Conservation (phyloP, 192 early-diverging fungal genomes). For the Podila minutissima region DNA sequence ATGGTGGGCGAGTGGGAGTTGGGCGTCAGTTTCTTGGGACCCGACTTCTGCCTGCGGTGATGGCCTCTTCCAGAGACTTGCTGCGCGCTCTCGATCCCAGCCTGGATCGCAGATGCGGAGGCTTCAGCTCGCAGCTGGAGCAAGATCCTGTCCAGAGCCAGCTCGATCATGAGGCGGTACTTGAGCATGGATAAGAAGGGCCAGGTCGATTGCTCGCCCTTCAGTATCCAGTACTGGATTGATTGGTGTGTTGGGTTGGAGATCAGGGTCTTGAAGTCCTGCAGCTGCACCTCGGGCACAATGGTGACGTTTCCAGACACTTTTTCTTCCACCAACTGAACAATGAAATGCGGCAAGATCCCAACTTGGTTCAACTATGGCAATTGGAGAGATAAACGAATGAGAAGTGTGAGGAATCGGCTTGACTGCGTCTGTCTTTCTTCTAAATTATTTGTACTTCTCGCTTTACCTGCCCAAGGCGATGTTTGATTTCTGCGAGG, state of each 20-base stretch:
- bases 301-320: slow-evolving; percentile 79
- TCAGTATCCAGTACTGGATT: slow-evolving; percentile 76
- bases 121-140: slow-evolving; percentile 30
- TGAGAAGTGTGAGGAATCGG: background rate
- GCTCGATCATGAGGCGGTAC: slow-evolving; percentile 74
- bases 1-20: slow-evolving; percentile 9
- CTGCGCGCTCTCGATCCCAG: slow-evolving; percentile 19
- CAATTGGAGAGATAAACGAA: background rate
- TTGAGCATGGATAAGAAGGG: slow-evolving; percentile 75
- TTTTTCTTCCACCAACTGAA: slow-evolving; percentile 68
- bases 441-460: background rate
- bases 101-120: slow-evolving; percentile 27
- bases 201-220: slow-evolving; percentile 86
- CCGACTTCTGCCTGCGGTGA: slow-evolving; percentile 47
- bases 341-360: slow-evolving; percentile 65
- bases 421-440: background rate
- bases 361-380: slow-evolving; percentile 67
- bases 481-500: slow-evolving; percentile 68
- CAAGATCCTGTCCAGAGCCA: slow-evolving; percentile 67
- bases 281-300: slow-evolving; percentile 61
- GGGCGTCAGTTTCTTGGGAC: slow-evolving; percentile 32
- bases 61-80: slow-evolving; percentile 1
- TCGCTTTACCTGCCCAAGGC: slow-evolving; percentile 66
- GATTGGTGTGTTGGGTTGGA: slow-evolving; percentile 73
- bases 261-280: slow-evolving; percentile 75